Percentiles rank a stretch among this genome's conserved stretches.
Evolutionary conservation across 306 rosid genomes (phyloP).

Genomic region (Rubus idaeus): DNA sequence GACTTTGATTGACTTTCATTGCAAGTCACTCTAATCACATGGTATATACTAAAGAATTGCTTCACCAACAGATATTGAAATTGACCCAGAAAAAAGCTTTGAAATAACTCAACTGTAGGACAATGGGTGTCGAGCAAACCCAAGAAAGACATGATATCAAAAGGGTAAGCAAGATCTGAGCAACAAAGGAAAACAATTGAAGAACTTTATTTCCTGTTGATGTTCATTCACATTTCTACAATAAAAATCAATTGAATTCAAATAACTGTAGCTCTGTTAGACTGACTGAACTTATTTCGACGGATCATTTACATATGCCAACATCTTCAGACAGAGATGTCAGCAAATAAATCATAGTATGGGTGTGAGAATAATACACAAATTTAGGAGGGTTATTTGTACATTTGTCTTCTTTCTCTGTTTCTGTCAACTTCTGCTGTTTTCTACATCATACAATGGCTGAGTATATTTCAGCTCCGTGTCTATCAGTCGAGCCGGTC

Average conservation of each 20-base stretch:
- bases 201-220: conserved; percentile 19
- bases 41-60: background rate
- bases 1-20: conserved; percentile 6
- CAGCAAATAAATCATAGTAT: conserved; percentile 48
- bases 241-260: conserved; percentile 35
- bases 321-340: conserved; percentile 36
- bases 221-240: conserved; percentile 25
- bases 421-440: conserved; percentile 42
- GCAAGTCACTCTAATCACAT: conserved; percentile 17
- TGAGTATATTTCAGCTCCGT: conserved; percentile 34
- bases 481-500: conserved; percentile 36
- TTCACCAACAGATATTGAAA: background rate
- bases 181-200: background rate
- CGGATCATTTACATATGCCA: conserved; percentile 76
- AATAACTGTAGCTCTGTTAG: conserved; percentile 34
- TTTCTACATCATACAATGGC: conserved; percentile 46
- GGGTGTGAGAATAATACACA: conserved; percentile 66
- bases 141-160: background rate
- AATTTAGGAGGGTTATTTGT: conserved; percentile 51
- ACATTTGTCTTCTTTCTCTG: conserved; percentile 48
- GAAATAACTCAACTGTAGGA: no score
- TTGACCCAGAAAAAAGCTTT: background rate
- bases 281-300: conserved; percentile 51
- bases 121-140: background rate
- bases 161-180: background rate